A percentile compares a stretch with the other conserved stretches of the same genome.
Evolutionary conservation across 1,284 basidiomycete species (phyloP).

Genomic region (Mycena sp.): DNA sequence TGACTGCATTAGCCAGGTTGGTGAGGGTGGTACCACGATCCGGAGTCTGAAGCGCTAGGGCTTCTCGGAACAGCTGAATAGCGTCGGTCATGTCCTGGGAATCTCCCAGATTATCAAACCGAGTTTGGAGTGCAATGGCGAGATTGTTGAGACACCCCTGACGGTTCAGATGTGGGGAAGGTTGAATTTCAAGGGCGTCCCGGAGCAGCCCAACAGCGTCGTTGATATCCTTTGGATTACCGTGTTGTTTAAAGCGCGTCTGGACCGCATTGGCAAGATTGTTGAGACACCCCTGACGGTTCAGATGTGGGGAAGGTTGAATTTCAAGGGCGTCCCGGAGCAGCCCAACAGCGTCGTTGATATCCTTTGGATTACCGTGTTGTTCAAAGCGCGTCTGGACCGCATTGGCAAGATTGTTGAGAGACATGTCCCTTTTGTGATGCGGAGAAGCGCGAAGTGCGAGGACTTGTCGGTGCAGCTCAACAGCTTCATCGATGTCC

Average conservation of each 20-base stretch:
- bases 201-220: slow-evolving; percentile 1
- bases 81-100: not conserved
- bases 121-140: slow-evolving; percentile 1
- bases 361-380: slow-evolving; percentile 1
- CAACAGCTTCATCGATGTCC: slow-evolving; percentile 6
- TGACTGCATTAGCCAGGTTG: not conserved
- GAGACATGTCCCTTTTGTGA: not conserved
- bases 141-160: not conserved
- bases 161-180: not conserved
- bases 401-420: slow-evolving; percentile 1
- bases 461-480: slow-evolving; percentile 3
- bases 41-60: not conserved
- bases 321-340: not conserved
- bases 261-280: not conserved
- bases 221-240: not conserved
- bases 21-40: not conserved
- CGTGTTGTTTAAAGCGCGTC: not conserved
- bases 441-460: not conserved
- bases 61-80: too few relatives aligned
- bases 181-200: not conserved
- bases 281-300: slow-evolving; percentile 1
- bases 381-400: slow-evolving; percentile 2
- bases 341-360: slow-evolving; percentile 4
- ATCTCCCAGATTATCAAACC: not conserved
- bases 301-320: not conserved